Evolutionary conservation across 768 basidiomycete species (phyloP).

Genomic region (Fistulinella prunicolor): DNA sequence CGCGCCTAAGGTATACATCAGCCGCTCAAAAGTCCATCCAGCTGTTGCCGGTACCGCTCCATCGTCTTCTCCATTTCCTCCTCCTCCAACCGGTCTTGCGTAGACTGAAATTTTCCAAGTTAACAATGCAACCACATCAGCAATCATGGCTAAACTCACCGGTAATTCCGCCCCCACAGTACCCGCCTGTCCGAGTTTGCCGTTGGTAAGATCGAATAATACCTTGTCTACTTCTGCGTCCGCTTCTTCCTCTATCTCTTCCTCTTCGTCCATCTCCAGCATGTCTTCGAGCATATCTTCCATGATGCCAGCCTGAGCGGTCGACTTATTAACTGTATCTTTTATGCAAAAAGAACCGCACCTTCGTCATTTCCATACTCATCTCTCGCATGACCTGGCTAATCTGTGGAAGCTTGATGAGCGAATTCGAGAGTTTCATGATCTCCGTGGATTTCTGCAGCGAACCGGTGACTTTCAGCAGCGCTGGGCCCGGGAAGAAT

Average conservation of each 20-base stretch:
- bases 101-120: conserved; percentile 37
- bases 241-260: conserved; percentile 94
- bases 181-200: conserved; percentile 88
- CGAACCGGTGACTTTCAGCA: conserved; percentile 96
- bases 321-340: conserved; percentile 4
- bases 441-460: conserved; percentile 98
- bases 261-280: conserved; percentile 88
- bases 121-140: conserved; percentile 1
- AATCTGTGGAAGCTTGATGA: conserved; percentile 90
- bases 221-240: conserved; percentile 98
- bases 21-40: conserved; percentile 77
- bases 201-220: conserved; percentile 90
- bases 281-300: conserved; percentile 98
- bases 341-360: conserved; percentile 29
- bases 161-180: conserved; percentile 69
- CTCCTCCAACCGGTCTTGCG: conserved; percentile 65
- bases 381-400: conserved; percentile 93
- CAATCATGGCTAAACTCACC: conserved; percentile 44
- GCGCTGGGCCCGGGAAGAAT: conserved; percentile 58
- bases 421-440: conserved; percentile 94
- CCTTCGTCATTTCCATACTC: conserved; percentile 99
- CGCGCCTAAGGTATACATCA: conserved; percentile 15
- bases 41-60: conserved; percentile 86
- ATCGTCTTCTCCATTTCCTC: conserved; percentile 85
- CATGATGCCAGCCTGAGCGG: conserved; percentile 87